Percentiles rank a stretch among this genome's conserved stretches.
phyloP scores from a whole-genome alignment of 495 filamentous ascomycete genomes.

The Penicillium soppii region DNA sequence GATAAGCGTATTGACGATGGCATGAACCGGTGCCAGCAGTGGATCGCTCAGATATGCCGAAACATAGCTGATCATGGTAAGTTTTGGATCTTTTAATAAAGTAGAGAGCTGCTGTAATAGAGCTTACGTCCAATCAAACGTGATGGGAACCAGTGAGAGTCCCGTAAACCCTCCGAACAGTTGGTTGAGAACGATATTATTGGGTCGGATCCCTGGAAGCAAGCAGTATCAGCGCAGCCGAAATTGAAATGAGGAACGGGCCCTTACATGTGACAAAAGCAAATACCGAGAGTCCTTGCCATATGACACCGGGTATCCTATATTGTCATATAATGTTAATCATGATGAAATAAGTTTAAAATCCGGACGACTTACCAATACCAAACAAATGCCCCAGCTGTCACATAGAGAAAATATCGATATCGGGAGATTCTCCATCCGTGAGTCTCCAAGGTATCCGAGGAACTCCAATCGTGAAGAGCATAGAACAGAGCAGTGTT shows the following conservation, averaged over 20 bases:
- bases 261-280: constrained; percentile 57
- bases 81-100: background rate
- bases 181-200: constrained; percentile 60
- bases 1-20: constrained; percentile 58
- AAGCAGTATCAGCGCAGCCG: background rate
- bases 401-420: constrained; percentile 54
- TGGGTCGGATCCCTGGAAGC: constrained; percentile 44
- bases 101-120: background rate
- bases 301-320: constrained; percentile 56
- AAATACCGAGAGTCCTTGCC: constrained; percentile 58
- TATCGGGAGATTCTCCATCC: constrained; percentile 58
- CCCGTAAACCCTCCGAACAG: constrained; percentile 59
- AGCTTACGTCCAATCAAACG: constrained; percentile 60
- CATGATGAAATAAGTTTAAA: no score
- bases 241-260: background rate
- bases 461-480: constrained; percentile 41
- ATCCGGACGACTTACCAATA: constrained; percentile 35
- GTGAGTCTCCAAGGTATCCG: constrained; percentile 44
- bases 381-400: constrained; percentile 45
- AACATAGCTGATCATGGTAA: constrained; percentile 33
- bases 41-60: constrained; percentile 58
- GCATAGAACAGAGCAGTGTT: constrained; percentile 35
- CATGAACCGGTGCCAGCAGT: constrained; percentile 57
- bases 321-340: background rate
- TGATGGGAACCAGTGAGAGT: constrained; percentile 58